Base-by-base conservation (phyloP, 768 basidiomycete genomes). In the Kwoniella dejecticola region DNA sequence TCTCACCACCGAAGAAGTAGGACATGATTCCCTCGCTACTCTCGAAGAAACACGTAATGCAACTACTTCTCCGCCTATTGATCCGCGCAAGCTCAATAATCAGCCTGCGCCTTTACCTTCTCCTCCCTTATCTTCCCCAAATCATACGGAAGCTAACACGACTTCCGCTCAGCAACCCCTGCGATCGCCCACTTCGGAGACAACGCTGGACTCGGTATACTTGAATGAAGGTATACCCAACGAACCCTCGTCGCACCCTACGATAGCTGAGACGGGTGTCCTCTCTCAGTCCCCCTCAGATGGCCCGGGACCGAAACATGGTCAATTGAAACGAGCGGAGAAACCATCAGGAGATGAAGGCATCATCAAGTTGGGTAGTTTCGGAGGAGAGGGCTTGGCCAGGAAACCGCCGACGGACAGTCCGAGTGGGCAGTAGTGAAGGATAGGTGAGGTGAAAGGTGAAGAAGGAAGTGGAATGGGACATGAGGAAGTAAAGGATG, bases 31-130 rank as follows among this genome's bases (percentile, higher is more conserved):
- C 2, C 17, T 57, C 5, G 56, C 58, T 12, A 60, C 58, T 5
- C 27, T 49, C 2, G 47, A 50, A 33, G 58, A 50, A 52, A 36
- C 46, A 26, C 46, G 62, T 17, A 30, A 46, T 26, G 17, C 41
- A 23, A 41, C 62, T 27, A 62, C 53, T 1, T 72, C 73, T 1
- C 68, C 73, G 13, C 73, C 71, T 26, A 68, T 75, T 36, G 71
- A 75, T 58, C 73, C 73, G n/a, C 60, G 63, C 21, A 72, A 75
- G 42, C 61, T 75, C 6, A 75, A 75, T 47, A 52, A 75, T 15
- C 23, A 50, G 13, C 73, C 67, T 33, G 68, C 69, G 3, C 64
- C 64, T 12, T 50, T 75, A 23, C 70, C 71, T 6, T 62, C 57
- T 23, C 54, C 49, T 17, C 44, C 27, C 31, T 23, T 30, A 48